Base-by-base conservation (phyloP, 805 yeast genomes). In the Lachancea lanzarotensis region DNA sequence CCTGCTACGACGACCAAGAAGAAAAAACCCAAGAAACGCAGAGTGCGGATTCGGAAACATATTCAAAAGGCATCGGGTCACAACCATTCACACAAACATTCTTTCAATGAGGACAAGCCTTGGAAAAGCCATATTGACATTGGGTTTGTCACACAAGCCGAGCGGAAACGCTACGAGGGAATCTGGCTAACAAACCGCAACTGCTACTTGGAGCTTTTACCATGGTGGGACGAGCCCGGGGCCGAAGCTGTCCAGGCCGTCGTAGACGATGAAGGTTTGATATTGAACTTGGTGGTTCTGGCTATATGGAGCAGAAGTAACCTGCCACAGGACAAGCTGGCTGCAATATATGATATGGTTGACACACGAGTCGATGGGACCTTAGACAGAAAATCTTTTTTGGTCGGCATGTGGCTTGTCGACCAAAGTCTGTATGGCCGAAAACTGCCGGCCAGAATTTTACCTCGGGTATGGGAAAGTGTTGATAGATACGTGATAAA, bases 371-470 rank as follows among this genome's bases (percentile, higher is more conserved):
- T 69, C 38, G 93, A 84, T 60, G 95, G 95, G 0, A 77, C 85
- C 1, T 68, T 93, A 44, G 83, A 81, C 52, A 77, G 86, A 49
- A 82, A 80, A 31, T 91, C 90, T 51, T 93, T 93, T 56, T 68
- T 91, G 27, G 91, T 90, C n/a, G 98, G 98, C 0, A 90, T 86
- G 84, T 93, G 98, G 98, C 66, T 90, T 3, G 90, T 93, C 2
- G 99, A 93, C 63, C 98, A 93, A 65, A 86, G 96, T 59, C 70
- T 93, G 12, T 93, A 91, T 60, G 98, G 98, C 0, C 72, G 95
- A 33, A 93, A 93, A 61, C 67, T 93, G 40, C 98, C 98, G 0
- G 73, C 76, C 47, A 65, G 65, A 32, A 76, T 93, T 5, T 80
- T 76, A 34, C 77, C 75, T 4, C 74, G 72, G 25, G 80, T 91